phyloP scores from a whole-genome alignment of 73 alveolate genomes.

The Paramecium sexaurelia region DNA sequence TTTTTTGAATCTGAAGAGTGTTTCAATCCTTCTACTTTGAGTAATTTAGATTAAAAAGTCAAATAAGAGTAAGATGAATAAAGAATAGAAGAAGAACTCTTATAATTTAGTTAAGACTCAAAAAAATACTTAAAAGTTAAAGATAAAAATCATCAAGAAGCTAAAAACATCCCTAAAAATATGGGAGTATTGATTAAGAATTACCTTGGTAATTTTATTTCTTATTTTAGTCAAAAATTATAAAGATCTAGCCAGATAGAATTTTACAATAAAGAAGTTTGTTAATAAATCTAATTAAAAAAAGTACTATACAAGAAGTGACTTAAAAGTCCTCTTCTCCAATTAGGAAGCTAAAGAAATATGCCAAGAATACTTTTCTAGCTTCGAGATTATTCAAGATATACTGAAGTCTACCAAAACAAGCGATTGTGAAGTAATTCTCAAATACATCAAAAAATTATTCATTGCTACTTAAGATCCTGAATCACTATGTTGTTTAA shows the following conservation, averaged over 20 bases:
- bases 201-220: not conserved
- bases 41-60: not conserved
- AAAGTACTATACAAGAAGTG: not conserved
- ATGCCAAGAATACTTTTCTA: not conserved
- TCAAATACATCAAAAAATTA: not conserved
- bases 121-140: not conserved
- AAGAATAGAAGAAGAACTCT: not conserved
- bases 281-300: not conserved
- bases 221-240: not conserved
- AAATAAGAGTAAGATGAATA: not conserved
- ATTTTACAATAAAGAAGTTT: not conserved
- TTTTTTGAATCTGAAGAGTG: not conserved
- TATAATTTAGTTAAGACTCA: not conserved
- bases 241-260: not conserved
- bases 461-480: not conserved
- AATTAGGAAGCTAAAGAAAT: not conserved
- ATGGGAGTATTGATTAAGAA: conserved; percentile 2
- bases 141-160: not conserved
- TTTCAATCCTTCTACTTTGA: not conserved
- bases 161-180: not conserved
- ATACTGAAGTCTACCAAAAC: not conserved
- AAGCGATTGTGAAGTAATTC: not conserved
- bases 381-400: not conserved
- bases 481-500: not conserved
- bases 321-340: not conserved